These are phyloP conservation scores for Linnemannia hyalina DNA, from an alignment of 192 early-diverging fungal genomes.

Conservation along the genomic window DNA sequence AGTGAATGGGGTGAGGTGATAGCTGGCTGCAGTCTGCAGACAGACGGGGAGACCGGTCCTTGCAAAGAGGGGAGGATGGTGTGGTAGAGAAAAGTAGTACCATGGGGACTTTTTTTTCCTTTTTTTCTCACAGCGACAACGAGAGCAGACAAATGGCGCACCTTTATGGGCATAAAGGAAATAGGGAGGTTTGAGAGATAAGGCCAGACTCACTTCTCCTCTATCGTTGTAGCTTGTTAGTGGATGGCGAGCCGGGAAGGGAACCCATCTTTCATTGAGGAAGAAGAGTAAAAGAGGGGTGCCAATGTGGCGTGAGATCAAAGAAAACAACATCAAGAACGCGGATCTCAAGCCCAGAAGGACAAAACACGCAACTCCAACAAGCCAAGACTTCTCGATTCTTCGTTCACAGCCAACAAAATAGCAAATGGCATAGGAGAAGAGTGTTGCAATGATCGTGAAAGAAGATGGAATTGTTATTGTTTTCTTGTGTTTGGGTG, in stretches of 20 bases:
- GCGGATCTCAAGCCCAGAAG: not conserved
- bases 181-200: no score
- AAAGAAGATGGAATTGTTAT: not conserved
- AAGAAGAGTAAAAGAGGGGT: not conserved
- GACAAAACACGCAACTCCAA: not conserved
- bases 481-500: not conserved
- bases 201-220: no score
- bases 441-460: no score
- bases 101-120: no score
- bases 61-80: no score
- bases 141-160: no score
- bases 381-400: not conserved
- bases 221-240: not conserved
- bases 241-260: not conserved
- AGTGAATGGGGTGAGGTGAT: no score
- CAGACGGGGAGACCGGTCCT: no score
- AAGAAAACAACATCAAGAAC: not conserved
- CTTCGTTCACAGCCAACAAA: not conserved
- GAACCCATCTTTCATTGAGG: not conserved
- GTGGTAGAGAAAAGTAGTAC: no score
- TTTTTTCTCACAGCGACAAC: no score
- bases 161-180: no score
- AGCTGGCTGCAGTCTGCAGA: no score
- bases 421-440: not conserved
- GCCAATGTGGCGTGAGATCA: not conserved